Evolutionary conservation across 306 rosid genomes (phyloP), one percentile per base, ranked within the genome.

Genomic region (Crataegus laevigata): DNA sequence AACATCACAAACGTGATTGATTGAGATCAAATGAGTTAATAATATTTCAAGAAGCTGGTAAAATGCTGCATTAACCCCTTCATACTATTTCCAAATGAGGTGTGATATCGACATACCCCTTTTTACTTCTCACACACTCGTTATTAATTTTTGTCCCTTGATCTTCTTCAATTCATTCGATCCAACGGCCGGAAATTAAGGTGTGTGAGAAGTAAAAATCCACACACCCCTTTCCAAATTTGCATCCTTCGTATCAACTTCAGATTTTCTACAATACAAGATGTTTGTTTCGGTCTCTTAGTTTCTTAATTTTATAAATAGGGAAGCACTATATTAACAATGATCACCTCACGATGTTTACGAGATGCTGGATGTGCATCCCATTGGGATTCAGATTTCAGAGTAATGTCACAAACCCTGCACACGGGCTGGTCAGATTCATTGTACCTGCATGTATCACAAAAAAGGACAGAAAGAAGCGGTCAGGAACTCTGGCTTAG

Each of bases 331-430:
- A 61, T 26, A 64, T 8, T 3, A 63, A 18, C 21, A 0, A 7
- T 63, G 60, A 63, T 80, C 84, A 90, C 99, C 99, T 94, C 93
- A 8, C 76, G 89, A 84, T 94, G 99, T 85, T 88, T 89, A 70
- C 93, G 96, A 69, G 96, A 94, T 71, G 81, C 85, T 82, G 89
- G 96, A 78, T 94, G 99, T 19, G 90, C 91, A 67, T 91, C 96
- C 98, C 96, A 87, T 36, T 71, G 64, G 4, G 87, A 79, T 72
- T 94, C 99, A 10, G 94, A 89, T 86, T 89, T 87, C 84, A 94
- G 62, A 74, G 84, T 86, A n/a, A 84, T 59, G 34, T 90, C 90
- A 52, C 98, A 94, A 63, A 92, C 91, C 81, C 91, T 87, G 69
- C 99, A 94, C 36, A 90, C 90, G 5, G 96, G 97, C 83, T 92